Percentiles rank a stretch among this genome's conserved stretches.
Conservation (phyloP, 495 filamentous ascomycete species). For the Hyaloscypha variabilis region DNA sequence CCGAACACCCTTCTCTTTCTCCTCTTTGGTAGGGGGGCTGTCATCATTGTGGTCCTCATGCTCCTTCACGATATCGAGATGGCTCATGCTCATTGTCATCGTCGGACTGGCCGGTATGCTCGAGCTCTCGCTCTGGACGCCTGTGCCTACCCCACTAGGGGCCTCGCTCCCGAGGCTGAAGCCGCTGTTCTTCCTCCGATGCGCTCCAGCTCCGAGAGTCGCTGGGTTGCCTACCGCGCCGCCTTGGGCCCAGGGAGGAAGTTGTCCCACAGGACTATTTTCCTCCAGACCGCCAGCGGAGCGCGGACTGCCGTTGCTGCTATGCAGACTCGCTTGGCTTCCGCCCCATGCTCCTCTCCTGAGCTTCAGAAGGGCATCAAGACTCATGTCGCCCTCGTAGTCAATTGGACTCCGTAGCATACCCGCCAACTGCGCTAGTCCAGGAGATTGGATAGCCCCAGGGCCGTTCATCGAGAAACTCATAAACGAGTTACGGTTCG, state of each 20-base stretch:
- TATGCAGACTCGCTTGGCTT: constrained; percentile 71
- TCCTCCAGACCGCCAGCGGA: constrained; percentile 17
- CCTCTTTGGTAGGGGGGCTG: constrained; percentile 16
- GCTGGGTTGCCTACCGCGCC: background rate
- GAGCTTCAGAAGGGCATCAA: constrained; percentile 72
- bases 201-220: constrained; percentile 3
- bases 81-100: constrained; percentile 26
- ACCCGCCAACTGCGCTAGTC: constrained; percentile 71
- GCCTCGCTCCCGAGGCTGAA: constrained; percentile 24
- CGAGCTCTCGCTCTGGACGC: constrained; percentile 18
- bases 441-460: constrained; percentile 51
- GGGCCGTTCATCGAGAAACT: constrained; percentile 61
- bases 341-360: constrained; percentile 79
- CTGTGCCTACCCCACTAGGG: constrained; percentile 4
- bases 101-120: constrained; percentile 25
- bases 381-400: constrained; percentile 65
- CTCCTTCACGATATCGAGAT: background rate
- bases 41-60: background rate
- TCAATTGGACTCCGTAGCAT: constrained; percentile 52
- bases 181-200: constrained; percentile 27
- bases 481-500: constrained; percentile 88
- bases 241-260: constrained; percentile 24
- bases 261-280: constrained; percentile 6
- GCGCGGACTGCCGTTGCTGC: constrained; percentile 46
- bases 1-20: constrained; percentile 31